These are phyloP conservation scores for Marasmius oreades DNA, from an alignment of 1,284 basidiomycete genomes.

Conservation along the genomic window DNA sequence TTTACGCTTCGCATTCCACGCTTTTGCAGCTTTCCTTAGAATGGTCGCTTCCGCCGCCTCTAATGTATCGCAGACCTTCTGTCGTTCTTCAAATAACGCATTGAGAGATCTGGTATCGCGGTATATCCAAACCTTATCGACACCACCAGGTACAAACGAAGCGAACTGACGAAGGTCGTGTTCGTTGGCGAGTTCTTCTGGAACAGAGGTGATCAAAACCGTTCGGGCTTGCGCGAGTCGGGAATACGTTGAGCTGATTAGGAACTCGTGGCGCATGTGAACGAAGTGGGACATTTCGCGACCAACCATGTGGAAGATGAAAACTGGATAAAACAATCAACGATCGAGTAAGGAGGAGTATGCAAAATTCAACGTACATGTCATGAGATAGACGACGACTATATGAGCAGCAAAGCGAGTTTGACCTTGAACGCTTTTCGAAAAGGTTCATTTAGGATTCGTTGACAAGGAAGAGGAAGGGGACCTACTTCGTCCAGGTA, in stretches of 20 bases:
- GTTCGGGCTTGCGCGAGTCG: conserved; percentile 70
- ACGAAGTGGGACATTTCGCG: conserved; percentile 66
- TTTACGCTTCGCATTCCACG: conserved; percentile 32
- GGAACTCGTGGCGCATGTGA: conserved; percentile 64
- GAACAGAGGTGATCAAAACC: conserved; percentile 74
- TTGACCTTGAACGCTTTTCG: conserved; percentile 24
- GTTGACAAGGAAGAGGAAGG: too few species aligned
- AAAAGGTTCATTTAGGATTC: too few species aligned
- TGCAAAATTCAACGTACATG: conserved; percentile 34
- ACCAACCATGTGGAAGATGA: conserved; percentile 68
- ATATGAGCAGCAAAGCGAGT: conserved; percentile 46
- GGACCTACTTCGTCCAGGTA: conserved; percentile 45
- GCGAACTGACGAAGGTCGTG: conserved; percentile 60
- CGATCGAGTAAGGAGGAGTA: too few species aligned
- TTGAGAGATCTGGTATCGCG: conserved; percentile 57
- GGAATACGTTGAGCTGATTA: conserved; percentile 62
- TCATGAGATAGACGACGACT: conserved; percentile 42
- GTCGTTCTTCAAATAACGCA: conserved; percentile 54
- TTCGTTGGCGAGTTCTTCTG: conserved; percentile 58
- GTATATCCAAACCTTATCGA: conserved; percentile 77
- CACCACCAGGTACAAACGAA: conserved; percentile 71
- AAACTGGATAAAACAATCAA: conserved; percentile 41
- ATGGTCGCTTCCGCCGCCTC: conserved; percentile 62
- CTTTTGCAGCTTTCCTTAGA: conserved; percentile 48
- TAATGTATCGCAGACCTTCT: conserved; percentile 55